Percentiles rank a stretch among this genome's conserved stretches.
Evolutionary conservation across 805 yeast genomes (phyloP).

Genomic region (Ogataea zsoltii): DNA sequence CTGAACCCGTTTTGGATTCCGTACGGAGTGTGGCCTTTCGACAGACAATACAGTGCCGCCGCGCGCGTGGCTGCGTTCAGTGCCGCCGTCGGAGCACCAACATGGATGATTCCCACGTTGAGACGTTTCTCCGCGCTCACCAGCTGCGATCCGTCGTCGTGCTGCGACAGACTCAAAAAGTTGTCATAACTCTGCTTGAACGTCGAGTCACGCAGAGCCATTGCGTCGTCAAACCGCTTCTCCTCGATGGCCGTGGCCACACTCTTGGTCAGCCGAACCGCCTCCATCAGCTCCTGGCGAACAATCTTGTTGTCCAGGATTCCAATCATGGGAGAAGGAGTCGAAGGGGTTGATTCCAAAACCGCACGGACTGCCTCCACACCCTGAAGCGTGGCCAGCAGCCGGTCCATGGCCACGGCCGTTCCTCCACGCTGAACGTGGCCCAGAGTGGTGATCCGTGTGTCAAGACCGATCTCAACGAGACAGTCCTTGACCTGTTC

Average conservation of each 20-base stretch:
- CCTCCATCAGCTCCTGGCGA: constrained; percentile 83
- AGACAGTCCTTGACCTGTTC: constrained; percentile 80
- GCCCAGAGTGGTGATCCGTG: constrained; percentile 92
- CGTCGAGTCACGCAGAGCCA: constrained; percentile 82
- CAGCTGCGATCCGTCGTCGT: constrained; percentile 61
- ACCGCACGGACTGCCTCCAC: constrained; percentile 97
- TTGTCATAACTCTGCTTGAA: constrained; percentile 78
- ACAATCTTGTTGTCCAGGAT: constrained; percentile 83
- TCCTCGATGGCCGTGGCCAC: constrained; percentile 85
- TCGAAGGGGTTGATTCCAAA: constrained; percentile 79
- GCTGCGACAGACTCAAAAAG: constrained; percentile 67
- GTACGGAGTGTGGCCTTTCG: constrained; percentile 85
- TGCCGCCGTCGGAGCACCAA: constrained; percentile 98
- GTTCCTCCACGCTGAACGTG: constrained; percentile 99
- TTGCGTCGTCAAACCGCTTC: constrained; percentile 84
- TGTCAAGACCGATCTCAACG: constrained; percentile 84
- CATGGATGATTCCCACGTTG: constrained; percentile 82
- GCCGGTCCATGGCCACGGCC: constrained; percentile 92
- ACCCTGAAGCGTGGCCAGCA: constrained; percentile 93
- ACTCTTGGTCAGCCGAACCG: constrained; percentile 82
- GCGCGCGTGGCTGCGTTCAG: constrained; percentile 90
- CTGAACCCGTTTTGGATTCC: constrained; percentile 94
- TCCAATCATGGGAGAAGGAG: constrained; percentile 95
- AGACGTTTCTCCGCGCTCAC: constrained; percentile 63
- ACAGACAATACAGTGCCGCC: constrained; percentile 84